Evolutionary conservation across 2,329 filamentous ascomycete species (phyloP).

Genomic region (Alternaria brassicicola): DNA sequence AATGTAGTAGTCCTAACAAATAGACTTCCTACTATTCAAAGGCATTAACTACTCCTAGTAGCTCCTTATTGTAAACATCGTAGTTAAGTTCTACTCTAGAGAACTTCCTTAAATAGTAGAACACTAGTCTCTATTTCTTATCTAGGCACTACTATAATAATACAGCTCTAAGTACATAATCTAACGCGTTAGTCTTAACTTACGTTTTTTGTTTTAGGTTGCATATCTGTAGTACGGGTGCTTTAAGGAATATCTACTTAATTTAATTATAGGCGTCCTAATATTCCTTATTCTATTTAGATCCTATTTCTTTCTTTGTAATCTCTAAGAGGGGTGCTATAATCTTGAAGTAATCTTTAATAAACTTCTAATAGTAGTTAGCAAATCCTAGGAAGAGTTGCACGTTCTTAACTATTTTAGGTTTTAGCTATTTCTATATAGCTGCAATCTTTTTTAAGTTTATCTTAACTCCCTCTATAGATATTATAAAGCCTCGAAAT

Average conservation of each 20-base stretch:
- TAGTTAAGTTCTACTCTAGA: conserved; percentile 13
- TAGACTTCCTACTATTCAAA: too few species aligned
- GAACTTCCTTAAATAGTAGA: conserved; percentile 30
- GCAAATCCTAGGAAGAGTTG: not conserved
- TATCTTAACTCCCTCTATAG: conserved; percentile 29
- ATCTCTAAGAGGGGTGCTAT: not conserved
- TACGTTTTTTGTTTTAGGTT: not conserved
- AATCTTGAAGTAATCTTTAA: not conserved
- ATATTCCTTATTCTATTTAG: not conserved
- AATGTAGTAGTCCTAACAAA: too few species aligned
- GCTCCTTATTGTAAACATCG: conserved; percentile 22
- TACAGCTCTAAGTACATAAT: not conserved
- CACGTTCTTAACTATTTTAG: conserved; percentile 22
- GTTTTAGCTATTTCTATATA: conserved; percentile 32
- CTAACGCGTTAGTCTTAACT: conserved; percentile 5
- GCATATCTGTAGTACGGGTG: not conserved
- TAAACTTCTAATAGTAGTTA: not conserved
- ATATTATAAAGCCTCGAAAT: too few species aligned
- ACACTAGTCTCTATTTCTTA: conserved; percentile 22
- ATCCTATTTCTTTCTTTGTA: not conserved
- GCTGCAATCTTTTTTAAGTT: conserved; percentile 30
- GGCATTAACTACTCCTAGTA: not conserved
- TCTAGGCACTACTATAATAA: too few species aligned
- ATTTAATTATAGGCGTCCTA: not conserved
- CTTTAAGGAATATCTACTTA: not conserved